phyloP scores from a whole-genome alignment of 129 eudicot species.

The Escallonia rubra region DNA sequence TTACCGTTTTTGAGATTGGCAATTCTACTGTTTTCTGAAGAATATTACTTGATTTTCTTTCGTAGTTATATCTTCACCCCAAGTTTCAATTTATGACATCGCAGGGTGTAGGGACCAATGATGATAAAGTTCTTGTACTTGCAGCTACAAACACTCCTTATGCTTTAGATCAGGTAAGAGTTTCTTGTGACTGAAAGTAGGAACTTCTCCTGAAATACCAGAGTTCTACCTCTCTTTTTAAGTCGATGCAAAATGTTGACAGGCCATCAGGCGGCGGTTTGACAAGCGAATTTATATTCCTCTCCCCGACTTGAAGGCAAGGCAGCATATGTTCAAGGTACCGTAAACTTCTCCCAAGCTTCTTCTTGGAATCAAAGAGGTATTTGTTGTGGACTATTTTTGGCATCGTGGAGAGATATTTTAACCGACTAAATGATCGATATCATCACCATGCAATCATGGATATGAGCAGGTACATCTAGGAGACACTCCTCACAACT shows the following conservation, averaged over 20 bases:
- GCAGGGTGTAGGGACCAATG: conserved; percentile 69
- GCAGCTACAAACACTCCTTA: conserved; percentile 79
- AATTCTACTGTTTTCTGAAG: too few species aligned
- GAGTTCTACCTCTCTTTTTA: neutral
- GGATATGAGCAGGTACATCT: conserved; percentile 40
- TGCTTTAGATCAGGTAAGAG: conserved; percentile 59
- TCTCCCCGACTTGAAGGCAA: conserved; percentile 54
- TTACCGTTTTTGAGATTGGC: neutral
- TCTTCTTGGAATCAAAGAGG: neutral
- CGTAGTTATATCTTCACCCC: neutral
- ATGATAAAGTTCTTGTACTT: conserved; percentile 67
- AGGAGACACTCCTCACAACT: conserved; percentile 53
- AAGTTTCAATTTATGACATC: neutral
- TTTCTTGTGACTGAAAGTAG: neutral
- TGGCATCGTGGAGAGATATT: too few species aligned
- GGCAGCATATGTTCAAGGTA: conserved; percentile 68
- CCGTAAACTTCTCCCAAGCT: neutral
- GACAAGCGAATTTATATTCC: conserved; percentile 60
- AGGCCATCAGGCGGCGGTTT: conserved; percentile 57
- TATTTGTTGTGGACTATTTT: too few species aligned
- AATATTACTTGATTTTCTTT: neutral
- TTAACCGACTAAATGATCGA: neutral
- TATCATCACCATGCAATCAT: neutral
- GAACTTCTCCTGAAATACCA: neutral
- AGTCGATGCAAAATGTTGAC: conserved; percentile 15